Evolutionary conservation across 78 protist species (phyloP).

Genomic region (Anaeramoeba flamelloides): DNA sequence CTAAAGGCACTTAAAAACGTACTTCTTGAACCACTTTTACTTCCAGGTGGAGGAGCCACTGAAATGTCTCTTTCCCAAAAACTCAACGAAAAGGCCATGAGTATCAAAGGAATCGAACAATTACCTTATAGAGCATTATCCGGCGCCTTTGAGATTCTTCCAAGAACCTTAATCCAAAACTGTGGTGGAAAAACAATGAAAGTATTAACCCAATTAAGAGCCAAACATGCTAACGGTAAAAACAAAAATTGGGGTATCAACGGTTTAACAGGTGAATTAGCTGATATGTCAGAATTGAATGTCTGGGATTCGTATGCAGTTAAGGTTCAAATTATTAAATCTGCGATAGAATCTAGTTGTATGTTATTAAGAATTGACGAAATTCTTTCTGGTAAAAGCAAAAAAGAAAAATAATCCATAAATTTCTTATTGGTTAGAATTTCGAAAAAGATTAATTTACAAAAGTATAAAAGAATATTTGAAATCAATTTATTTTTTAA

Average conservation of each 20-base stretch:
- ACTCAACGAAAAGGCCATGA: constrained; percentile 50
- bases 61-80: constrained; percentile 81
- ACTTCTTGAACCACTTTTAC: constrained; percentile 66
- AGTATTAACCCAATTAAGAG: constrained; percentile 82
- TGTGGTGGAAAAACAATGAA: constrained; percentile 89
- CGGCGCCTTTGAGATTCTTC: constrained; percentile 62
- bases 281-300: constrained; percentile 52
- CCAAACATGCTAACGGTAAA: constrained; percentile 17
- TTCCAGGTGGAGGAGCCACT: constrained; percentile 97
- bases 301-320: constrained; percentile 88
- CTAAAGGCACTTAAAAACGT: constrained; percentile 90
- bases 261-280: constrained; percentile 78
- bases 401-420: too few relatives aligned
- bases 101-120: constrained; percentile 69
- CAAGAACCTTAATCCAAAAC: constrained; percentile 91
- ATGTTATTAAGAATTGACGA: constrained; percentile 89
- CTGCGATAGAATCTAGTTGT: constrained; percentile 85
- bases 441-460: too few relatives aligned
- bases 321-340: constrained; percentile 83
- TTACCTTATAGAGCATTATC: constrained; percentile 79
- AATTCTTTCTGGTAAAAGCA: constrained; percentile 50
- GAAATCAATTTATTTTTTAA: too few relatives aligned
- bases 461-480: too few relatives aligned
- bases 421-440: too few relatives aligned
- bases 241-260: constrained; percentile 75